phyloP scores from a whole-genome alignment of 2,329 filamentous ascomycete genomes.

The Hysterium pulicare region DNA sequence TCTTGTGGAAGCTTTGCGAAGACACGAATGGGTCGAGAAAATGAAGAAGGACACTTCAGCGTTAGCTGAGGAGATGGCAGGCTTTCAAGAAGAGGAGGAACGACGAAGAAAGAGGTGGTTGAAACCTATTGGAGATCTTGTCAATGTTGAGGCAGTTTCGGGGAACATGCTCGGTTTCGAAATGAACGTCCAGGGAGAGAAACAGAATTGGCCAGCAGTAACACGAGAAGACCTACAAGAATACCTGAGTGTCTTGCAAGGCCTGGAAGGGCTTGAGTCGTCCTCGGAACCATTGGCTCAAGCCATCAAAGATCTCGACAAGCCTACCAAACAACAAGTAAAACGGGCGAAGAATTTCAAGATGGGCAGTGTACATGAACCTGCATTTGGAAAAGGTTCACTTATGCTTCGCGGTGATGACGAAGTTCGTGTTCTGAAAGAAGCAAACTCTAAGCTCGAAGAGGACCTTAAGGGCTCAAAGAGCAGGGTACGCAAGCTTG shows the following conservation, averaged over 20 bases:
- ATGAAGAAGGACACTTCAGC: conserved; percentile 83
- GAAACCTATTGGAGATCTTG: conserved; percentile 74
- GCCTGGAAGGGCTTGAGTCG: conserved; percentile 61
- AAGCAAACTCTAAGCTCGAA: conserved; percentile 56
- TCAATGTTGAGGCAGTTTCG: conserved; percentile 64
- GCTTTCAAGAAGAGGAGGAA: conserved; percentile 88
- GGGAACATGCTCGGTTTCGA: conserved; percentile 73
- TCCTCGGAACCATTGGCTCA: conserved; percentile 71
- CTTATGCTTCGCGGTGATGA: conserved; percentile 79
- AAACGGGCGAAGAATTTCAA: conserved; percentile 92
- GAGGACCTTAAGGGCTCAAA: conserved; percentile 78
- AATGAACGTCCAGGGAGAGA: conserved; percentile 77
- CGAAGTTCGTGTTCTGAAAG: conserved; percentile 58
- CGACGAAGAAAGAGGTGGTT: conserved; percentile 88
- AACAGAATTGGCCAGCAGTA: conserved; percentile 75
- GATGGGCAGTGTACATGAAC: conserved; percentile 90
- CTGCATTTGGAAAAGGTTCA: conserved; percentile 80
- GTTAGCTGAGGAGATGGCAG: conserved; percentile 86
- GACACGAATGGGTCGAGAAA: conserved; percentile 87
- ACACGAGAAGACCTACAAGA: conserved; percentile 72
- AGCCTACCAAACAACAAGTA: conserved; percentile 79
- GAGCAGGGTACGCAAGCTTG: conserved; percentile 83
- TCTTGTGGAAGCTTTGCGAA: conserved; percentile 77
- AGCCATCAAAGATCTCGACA: conserved; percentile 73
- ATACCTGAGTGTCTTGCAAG: conserved; percentile 65